Evolutionary conservation across 2,329 filamentous ascomycete genomes (phyloP).

Genomic region (Allantophomopsis cytisporea): DNA sequence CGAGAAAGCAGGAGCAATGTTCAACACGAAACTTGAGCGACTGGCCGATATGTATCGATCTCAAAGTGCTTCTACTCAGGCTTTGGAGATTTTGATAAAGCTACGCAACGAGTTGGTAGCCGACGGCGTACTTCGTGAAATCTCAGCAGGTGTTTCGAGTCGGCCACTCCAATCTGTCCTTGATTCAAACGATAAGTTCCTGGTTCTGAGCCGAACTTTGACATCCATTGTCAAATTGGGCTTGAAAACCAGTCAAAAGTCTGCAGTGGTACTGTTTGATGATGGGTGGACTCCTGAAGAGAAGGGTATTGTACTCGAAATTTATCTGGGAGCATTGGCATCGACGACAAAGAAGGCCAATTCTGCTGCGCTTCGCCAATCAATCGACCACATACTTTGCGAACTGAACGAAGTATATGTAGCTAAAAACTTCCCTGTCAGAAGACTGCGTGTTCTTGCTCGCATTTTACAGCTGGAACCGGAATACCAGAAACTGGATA

Average conservation of each 20-base stretch:
- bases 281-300: slow-evolving; percentile 28
- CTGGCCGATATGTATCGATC: slow-evolving; percentile 47
- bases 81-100: slow-evolving; percentile 40
- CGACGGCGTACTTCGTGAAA: slow-evolving; percentile 37
- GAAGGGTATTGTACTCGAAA: slow-evolving; percentile 44
- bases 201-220: slow-evolving; percentile 42
- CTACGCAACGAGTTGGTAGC: slow-evolving; percentile 50
- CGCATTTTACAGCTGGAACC: slow-evolving; percentile 9
- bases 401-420: slow-evolving; percentile 14
- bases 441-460: slow-evolving; percentile 14
- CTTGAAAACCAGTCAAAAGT: slow-evolving; percentile 41
- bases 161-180: slow-evolving; percentile 39
- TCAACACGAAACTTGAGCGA: slow-evolving; percentile 51
- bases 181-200: slow-evolving; percentile 32
- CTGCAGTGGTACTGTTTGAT: slow-evolving; percentile 28
- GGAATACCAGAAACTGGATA: slow-evolving; percentile 2
- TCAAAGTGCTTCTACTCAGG: slow-evolving; percentile 38
- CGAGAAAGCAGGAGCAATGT: slow-evolving; percentile 45
- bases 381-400: slow-evolving; percentile 9
- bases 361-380: slow-evolving; percentile 2
- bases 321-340: slow-evolving; percentile 35
- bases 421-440: slow-evolving; percentile 13
- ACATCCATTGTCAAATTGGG: slow-evolving; percentile 46
- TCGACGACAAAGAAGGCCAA: not conserved
- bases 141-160: slow-evolving; percentile 34